phyloP scores from a whole-genome alignment of 176 grass and related monocot species.

The Oropetium thomaeum region DNA sequence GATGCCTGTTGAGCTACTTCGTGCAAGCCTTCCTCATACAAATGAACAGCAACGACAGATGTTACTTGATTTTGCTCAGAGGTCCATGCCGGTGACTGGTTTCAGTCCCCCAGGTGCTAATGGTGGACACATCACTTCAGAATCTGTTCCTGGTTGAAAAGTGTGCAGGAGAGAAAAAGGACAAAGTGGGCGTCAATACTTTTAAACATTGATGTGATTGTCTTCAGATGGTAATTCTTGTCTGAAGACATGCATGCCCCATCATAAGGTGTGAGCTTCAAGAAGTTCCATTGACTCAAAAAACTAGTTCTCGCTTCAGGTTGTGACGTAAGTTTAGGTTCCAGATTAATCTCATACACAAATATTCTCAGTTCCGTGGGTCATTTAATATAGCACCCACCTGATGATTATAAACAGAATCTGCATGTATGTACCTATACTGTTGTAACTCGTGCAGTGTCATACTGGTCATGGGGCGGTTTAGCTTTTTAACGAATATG shows the following conservation, averaged over 20 bases:
- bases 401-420: constrained; percentile 33
- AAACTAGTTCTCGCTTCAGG: constrained; percentile 36
- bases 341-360: constrained; percentile 52
- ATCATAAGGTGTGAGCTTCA: constrained; percentile 38
- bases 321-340: constrained; percentile 53
- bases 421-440: constrained; percentile 53
- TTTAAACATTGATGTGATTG: constrained; percentile 4
- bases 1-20: constrained; percentile 93
- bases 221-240: constrained; percentile 41
- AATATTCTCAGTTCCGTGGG: constrained; percentile 34
- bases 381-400: constrained; percentile 53
- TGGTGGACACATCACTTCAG: constrained; percentile 52
- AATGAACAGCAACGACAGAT: constrained; percentile 78
- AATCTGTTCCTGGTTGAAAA: constrained; percentile 82
- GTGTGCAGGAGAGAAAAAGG: constrained; percentile 7
- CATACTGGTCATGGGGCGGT: constrained; percentile 42
- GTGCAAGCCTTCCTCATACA: constrained; percentile 93
- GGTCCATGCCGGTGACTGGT: constrained; percentile 57
- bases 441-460: constrained; percentile 45
- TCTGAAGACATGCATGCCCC: constrained; percentile 30
- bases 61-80: constrained; percentile 88
- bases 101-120: constrained; percentile 54
- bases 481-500: constrained; percentile 46
- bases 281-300: constrained; percentile 43
- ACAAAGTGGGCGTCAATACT: neutral